These are phyloP conservation scores for Aspergillus luchuensis DNA, from an alignment of 2,329 filamentous ascomycete species.

Conservation along the genomic window DNA sequence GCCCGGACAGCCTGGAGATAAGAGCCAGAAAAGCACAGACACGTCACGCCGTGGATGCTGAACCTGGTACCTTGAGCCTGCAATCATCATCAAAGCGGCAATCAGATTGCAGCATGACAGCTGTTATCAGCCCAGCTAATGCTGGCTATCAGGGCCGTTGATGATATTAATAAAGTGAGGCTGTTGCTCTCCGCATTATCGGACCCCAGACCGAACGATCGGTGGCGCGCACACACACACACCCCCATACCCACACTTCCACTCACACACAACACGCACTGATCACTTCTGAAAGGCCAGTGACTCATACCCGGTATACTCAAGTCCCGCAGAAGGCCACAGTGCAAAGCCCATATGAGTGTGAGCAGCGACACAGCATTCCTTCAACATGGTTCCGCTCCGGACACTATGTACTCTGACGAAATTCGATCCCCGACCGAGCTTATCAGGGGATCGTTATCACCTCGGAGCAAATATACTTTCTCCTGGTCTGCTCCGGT, in stretches of 20 bases:
- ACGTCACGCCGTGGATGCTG: neutral
- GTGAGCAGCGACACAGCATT: neutral
- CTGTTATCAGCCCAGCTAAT: neutral
- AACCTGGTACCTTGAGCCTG: neutral
- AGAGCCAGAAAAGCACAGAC: neutral
- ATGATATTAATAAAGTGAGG: neutral
- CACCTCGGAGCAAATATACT: neutral
- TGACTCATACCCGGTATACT: neutral
- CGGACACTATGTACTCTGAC: neutral
- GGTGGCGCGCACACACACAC: neutral
- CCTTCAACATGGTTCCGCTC: neutral
- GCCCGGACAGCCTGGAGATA: slow-evolving; percentile 5
- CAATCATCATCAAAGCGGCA: neutral
- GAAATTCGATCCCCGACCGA: neutral
- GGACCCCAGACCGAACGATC: neutral
- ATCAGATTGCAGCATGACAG: neutral
- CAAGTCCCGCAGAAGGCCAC: neutral
- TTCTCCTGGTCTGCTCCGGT: neutral
- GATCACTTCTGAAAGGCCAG: neutral
- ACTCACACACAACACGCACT: neutral
- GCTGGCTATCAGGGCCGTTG: neutral
- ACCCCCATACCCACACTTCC: neutral
- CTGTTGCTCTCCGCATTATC: neutral
- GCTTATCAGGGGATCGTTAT: neutral
- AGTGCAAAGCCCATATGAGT: neutral